phyloP scores from a whole-genome alignment of 2,329 filamentous ascomycete genomes.

The Aspergillus bombycis region DNA sequence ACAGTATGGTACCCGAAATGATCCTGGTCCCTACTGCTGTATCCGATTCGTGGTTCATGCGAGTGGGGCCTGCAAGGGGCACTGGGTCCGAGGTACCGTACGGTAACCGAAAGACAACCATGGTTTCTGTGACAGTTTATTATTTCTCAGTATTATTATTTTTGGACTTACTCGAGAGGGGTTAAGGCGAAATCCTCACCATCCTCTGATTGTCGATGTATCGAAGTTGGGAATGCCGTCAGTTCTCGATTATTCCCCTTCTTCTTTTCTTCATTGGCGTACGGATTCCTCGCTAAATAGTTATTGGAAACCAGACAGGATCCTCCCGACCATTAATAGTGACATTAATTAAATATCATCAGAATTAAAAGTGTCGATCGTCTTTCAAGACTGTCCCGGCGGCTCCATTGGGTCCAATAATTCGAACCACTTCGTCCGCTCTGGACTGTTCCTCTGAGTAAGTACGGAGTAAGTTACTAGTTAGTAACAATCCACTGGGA shows the following conservation, averaged over 20 bases:
- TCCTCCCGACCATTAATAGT: background rate
- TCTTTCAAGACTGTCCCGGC: conserved; percentile 12
- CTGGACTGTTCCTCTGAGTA: conserved; percentile 13
- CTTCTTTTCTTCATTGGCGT: background rate
- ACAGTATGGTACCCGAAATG: conserved; percentile 17
- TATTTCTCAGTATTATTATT: conserved; percentile 7
- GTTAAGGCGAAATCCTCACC: background rate
- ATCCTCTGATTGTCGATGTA: background rate
- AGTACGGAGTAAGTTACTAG: conserved; percentile 1
- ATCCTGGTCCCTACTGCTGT: conserved; percentile 8
- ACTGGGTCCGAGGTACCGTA: conserved; percentile 21
- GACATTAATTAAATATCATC: conserved; percentile 3
- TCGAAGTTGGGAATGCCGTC: background rate
- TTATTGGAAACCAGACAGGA: background rate
- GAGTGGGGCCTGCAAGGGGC: conserved; percentile 24
- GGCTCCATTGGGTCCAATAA: conserved; percentile 20
- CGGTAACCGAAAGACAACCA: conserved; percentile 18
- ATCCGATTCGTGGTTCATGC: conserved; percentile 19
- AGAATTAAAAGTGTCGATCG: conserved; percentile 19
- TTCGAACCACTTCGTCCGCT: conserved; percentile 11
- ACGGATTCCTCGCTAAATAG: background rate
- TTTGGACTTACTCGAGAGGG: background rate
- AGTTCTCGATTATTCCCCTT: background rate
- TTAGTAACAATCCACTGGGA: conserved; percentile 7
- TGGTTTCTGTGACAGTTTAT: conserved; percentile 23